Evolutionary conservation across 2,329 filamentous ascomycete genomes (phyloP), one percentile per base, ranked within the genome.

Genomic region (Atkinsonella hypoxylon): DNA sequence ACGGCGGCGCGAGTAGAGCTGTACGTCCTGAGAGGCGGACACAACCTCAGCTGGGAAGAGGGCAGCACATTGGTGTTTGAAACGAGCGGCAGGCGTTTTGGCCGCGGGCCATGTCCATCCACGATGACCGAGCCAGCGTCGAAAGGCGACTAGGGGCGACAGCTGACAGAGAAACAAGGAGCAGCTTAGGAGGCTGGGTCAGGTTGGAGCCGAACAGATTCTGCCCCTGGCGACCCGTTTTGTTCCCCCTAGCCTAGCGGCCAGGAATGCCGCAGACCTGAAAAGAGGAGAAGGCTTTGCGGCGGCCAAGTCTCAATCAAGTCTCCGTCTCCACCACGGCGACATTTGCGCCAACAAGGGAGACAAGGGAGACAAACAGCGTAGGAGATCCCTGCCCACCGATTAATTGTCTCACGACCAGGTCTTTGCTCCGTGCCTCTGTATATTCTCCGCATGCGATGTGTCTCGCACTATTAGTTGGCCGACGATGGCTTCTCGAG

Each of bases 191-290:
- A 43, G 39, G 39, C 39, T 48, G 47, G 26, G 36, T 43, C 39
- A 39, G n/a, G 22, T 43, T 48, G 47, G 47, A 43, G 47, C 36
- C 47, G 43, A 49, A 44, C 40, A 49, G 26, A 26, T 32, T 38
- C 13, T 13, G 9, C 47, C 47, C 47, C 47, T 44, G 47, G 17
- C 30, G 39, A 40, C 39, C 20, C 47, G 40, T 22, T 31, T 26
- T 43, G 18, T 49, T 42, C 31, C 40, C 39, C 44, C 39, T 13
- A 22, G 13, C 22, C 39, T 13, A 22, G 13, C 22, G 15, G 47
- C 40, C 34, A 48, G 30, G 18, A 22, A 42, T 32, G 39, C 26
- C 17, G 36, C 36, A 22, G 31, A 26, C 20, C 13, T 34, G 31
- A 13, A 17, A 18, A 13, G 17, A 30, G 15, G 17, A 38, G 45